Evolutionary conservation across 1,284 basidiomycete genomes (phyloP), one percentile per base, ranked within the genome.

Genomic region (Athelia psychrophila): DNA sequence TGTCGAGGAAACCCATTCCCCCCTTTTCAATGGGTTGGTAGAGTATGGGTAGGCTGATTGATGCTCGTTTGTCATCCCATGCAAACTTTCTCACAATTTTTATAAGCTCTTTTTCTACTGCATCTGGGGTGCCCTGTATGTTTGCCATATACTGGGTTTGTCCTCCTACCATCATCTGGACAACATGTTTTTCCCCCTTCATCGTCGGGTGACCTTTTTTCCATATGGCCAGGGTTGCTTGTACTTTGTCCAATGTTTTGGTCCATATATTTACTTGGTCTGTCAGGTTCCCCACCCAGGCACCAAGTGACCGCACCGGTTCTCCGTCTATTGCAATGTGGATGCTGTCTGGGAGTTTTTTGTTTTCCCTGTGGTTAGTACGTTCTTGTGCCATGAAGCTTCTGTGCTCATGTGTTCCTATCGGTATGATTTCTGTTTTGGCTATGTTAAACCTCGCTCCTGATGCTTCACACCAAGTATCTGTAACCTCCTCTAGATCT

Each of bases 361-460:
- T 20, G 45, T 2, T n/a, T n/a, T n/a, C n/a, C 53, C 24, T 3
- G 23, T 51, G 33, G n/a, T 16, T 10, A 51, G 35, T 27, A 54
- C n/a, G 13, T 48, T 27, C 23, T 47, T 35, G 3, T 60, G 20
- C n/a, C n/a, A n/a, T n/a, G n/a, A n/a, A n/a, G n/a, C n/a, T n/a
- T n/a, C n/a, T n/a, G 57, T 56, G 59, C 24, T 48, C 47, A 9
- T 33, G 12, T 5, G 36, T 24, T 1, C 70, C 69, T 0, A 72
- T 58, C 0, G 68, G 71, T 3, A 74, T 60, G 0, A 70, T 59
- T 49, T 68, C 65, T 0, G 58, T 44, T 24, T 19, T 18, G 18
- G 44, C 35, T 8, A 58, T 22, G 5, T 45, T 56, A 47, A n/a
- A 56, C 49, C 33, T 58, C 55, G 20, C 55, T 59, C 20, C 38